These are phyloP conservation scores for Talaromyces amestolkiae DNA, from an alignment of 2,329 filamentous ascomycete genomes.

Conservation along the genomic window DNA sequence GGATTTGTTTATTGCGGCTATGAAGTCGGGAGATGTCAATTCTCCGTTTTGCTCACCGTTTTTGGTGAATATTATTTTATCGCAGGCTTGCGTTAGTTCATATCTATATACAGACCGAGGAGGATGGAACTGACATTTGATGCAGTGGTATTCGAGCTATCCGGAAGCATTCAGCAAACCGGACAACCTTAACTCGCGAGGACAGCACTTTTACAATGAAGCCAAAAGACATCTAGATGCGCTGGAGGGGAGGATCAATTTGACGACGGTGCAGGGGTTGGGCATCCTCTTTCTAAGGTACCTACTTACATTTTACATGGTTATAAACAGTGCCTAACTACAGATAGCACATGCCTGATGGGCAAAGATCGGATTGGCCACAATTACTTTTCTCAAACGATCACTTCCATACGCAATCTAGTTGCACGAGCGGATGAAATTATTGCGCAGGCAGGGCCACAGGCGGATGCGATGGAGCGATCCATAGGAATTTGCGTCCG, in stretches of 20 bases:
- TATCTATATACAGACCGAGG: too few species aligned
- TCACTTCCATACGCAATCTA: slow-evolving; percentile 8
- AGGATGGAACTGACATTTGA: background rate
- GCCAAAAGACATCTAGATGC: slow-evolving; percentile 30
- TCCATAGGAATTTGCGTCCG: slow-evolving; percentile 13
- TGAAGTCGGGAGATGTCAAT: slow-evolving; percentile 27
- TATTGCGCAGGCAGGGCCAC: slow-evolving; percentile 12
- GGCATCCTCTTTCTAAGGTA: slow-evolving; percentile 24
- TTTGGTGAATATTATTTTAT: slow-evolving; percentile 36
- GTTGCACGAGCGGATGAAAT: slow-evolving; percentile 8
- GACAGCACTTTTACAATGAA: slow-evolving; percentile 33
- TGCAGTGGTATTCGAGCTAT: slow-evolving; percentile 27
- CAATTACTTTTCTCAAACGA: slow-evolving; percentile 17
- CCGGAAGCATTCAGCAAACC: slow-evolving; percentile 28
- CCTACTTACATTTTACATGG: background rate
- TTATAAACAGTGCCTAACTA: background rate
- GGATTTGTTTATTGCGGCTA: slow-evolving; percentile 31
- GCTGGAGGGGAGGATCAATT: slow-evolving; percentile 24
- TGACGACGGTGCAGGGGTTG: slow-evolving; percentile 30
- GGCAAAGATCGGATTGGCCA: slow-evolving; percentile 18
- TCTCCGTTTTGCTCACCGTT: slow-evolving; percentile 34
- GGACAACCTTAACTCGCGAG: slow-evolving; percentile 25
- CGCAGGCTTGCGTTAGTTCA: slow-evolving; percentile 32
- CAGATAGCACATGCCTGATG: slow-evolving; percentile 14
- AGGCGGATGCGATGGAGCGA: slow-evolving; percentile 8